phyloP scores from a whole-genome alignment of 2,329 filamentous ascomycete genomes.

The Alternaria novae-zelandiae region DNA sequence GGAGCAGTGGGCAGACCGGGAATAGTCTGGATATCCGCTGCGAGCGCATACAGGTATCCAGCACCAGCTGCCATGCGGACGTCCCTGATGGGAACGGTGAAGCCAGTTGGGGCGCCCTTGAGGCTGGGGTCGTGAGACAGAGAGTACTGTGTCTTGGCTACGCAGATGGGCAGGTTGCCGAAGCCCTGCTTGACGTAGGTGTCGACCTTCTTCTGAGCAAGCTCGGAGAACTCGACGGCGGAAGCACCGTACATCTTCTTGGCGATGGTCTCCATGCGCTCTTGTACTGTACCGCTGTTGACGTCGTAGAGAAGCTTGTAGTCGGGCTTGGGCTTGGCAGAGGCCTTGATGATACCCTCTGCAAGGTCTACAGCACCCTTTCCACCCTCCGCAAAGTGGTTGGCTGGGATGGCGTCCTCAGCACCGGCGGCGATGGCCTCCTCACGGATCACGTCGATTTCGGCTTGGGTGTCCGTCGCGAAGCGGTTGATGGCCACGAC shows the following conservation, averaged over 20 bases:
- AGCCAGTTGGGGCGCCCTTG: constrained; percentile 94
- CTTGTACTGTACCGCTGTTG: constrained; percentile 73
- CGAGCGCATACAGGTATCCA: constrained; percentile 81
- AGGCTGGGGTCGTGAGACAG: constrained; percentile 90
- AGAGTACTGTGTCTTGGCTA: constrained; percentile 98
- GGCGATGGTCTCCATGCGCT: constrained; percentile 89
- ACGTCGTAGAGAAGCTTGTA: constrained; percentile 87
- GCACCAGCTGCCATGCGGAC: constrained; percentile 93
- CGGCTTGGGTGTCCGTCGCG: constrained; percentile 89
- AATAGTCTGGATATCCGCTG: constrained; percentile 98
- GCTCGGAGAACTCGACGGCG: constrained; percentile 88
- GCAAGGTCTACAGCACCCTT: constrained; percentile 88
- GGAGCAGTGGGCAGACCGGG: constrained; percentile 93
- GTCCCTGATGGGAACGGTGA: constrained; percentile 92
- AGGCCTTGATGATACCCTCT: constrained; percentile 81
- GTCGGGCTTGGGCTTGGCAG: constrained; percentile 75
- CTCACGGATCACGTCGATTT: constrained; percentile 86
- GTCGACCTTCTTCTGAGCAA: constrained; percentile 95
- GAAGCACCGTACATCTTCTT: constrained; percentile 93
- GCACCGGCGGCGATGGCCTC: constrained; percentile 91
- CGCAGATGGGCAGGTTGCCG: constrained; percentile 90
- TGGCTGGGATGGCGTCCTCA: constrained; percentile 89
- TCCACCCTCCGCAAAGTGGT: constrained; percentile 97
- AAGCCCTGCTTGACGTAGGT: constrained; percentile 93
- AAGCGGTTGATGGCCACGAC: constrained; percentile 98